These are phyloP conservation scores for Talaromyces funiculosus DNA, from an alignment of 2,329 filamentous ascomycete species.

Conservation along the genomic window DNA sequence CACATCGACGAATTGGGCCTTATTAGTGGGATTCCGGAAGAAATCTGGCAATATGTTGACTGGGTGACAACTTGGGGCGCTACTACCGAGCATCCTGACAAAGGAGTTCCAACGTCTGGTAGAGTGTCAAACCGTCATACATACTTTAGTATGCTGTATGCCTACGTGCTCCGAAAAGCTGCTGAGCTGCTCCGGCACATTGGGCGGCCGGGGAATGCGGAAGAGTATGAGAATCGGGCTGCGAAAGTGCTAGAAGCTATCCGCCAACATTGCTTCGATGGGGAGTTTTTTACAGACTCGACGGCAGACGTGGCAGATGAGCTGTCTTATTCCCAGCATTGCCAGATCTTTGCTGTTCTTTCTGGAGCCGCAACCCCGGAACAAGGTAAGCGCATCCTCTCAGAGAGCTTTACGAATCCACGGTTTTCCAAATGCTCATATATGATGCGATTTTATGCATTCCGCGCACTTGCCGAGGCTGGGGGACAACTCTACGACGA, in stretches of 20 bases:
- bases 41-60: conserved; percentile 32
- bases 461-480: background rate
- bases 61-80: conserved; percentile 33
- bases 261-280: conserved; percentile 26
- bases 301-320: conserved; percentile 22
- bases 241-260: conserved; percentile 19
- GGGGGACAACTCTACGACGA: background rate
- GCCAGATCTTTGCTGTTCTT: conserved; percentile 28
- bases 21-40: conserved; percentile 21
- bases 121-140: background rate
- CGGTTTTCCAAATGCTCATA: background rate
- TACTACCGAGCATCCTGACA: too few relatives aligned
- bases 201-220: background rate
- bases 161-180: conserved; percentile 30
- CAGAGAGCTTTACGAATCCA: background rate
- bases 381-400: background rate
- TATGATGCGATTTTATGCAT: background rate
- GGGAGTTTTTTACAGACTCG: conserved; percentile 28
- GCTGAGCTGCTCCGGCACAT: conserved; percentile 25
- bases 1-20: conserved; percentile 17
- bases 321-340: conserved; percentile 24
- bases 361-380: conserved; percentile 18
- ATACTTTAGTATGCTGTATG: conserved; percentile 35
- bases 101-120: background rate
- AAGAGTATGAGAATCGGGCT: conserved; percentile 17